Conservation (phyloP, 2,329 filamentous ascomycete species). For the Penicillium frequentans region DNA sequence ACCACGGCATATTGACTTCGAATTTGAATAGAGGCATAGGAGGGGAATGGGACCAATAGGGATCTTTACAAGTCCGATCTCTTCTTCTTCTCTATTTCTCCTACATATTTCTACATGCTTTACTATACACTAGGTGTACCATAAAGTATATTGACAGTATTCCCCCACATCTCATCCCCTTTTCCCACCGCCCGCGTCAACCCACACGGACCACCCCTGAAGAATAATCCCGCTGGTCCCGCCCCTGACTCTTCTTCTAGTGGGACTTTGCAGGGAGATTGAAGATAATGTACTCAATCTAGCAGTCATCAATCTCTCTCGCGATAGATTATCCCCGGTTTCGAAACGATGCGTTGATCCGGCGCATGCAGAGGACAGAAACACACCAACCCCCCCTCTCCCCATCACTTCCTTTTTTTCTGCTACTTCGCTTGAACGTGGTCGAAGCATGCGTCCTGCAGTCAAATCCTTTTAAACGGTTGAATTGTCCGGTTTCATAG, state of each 20-base stretch:
- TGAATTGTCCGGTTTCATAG: background rate
- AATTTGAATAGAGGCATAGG: too few relatives aligned
- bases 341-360: background rate
- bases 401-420: background rate
- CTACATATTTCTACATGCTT: too few relatives aligned
- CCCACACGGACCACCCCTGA: constrained; percentile 20
- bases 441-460: constrained; percentile 1
- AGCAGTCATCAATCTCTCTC: background rate
- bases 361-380: background rate
- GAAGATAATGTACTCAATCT: background rate
- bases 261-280: background rate
- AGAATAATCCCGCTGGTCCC: constrained; percentile 10
- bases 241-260: constrained; percentile 9
- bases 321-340: background rate
- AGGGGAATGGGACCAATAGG: background rate
- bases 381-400: background rate
- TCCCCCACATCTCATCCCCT: background rate
- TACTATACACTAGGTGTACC: background rate
- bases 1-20: too few relatives aligned
- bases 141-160: background rate
- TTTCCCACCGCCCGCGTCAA: constrained; percentile 16
- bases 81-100: too few relatives aligned
- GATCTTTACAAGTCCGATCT: background rate
- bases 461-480: background rate
- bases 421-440: constrained; percentile 2